Evolutionary conservation across 352 stramenopile genomes (phyloP), one percentile per base, ranked within the genome.

Genomic region (Globisporangium echinulatum): DNA sequence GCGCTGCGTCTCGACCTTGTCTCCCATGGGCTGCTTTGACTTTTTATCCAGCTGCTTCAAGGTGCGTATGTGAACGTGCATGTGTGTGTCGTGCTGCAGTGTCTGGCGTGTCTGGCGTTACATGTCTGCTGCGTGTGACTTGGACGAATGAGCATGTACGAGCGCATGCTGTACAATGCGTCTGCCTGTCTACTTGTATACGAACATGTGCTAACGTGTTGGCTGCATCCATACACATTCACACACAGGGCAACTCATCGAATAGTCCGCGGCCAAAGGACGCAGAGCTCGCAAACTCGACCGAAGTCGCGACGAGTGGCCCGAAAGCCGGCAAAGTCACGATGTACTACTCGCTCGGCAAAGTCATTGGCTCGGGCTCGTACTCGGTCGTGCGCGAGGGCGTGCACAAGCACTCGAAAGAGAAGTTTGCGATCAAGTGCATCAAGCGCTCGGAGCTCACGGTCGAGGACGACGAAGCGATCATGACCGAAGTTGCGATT

Each of bases 391-490:
- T 97, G 50, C 84, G 87, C 25, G 78, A 88, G 54, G 85, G 74
- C 47, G 81, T 90, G 55, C 70, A 92, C 68, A 96, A 92, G 58
- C 71, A 68, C 39, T 85, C 68, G 15, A 87, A 91, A 49, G 71
- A 85, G 25, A 88, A 90, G 61, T 92, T 91, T 61, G 90, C 90
- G 14, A 90, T 97, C 70, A 97, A 97, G 71, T 93, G 85, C 65
- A 92, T 97, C 46, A 95, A 96, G 66, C 82, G 87, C 58, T 71
- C 73, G 40, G 79, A 89, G 54, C 66, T 97, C 17, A 79, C 75
- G 39, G 57, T 71, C 11, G 85, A 93, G 38, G 88, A 97, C 59
- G 75, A 93, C 52, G 75, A 90, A 39, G 85, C 82, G 25, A 87
- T 91, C 52, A 66, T 87, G 54, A 75, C 77, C 61, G 77, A 97